Conservation (phyloP, 2,329 filamentous ascomycete species). For the Xylaria arbuscula region DNA sequence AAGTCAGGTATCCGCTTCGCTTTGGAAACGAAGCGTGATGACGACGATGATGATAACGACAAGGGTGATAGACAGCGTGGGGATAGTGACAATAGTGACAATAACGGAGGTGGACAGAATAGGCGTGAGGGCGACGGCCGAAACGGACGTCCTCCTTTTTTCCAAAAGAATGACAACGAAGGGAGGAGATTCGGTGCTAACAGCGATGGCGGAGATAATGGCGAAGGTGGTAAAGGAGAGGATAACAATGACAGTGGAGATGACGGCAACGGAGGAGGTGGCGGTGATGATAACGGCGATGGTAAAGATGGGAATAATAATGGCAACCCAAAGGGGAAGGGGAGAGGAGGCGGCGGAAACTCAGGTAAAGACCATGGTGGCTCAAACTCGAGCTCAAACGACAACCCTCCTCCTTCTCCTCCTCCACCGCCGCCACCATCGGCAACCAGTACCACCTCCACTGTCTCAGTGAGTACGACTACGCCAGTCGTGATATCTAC, state of each 20-base stretch:
- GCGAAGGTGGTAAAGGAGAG: neutral
- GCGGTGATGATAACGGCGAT: neutral
- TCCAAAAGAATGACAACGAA: conserved; percentile 5
- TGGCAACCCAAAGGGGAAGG: neutral
- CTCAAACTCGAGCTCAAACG: conserved; percentile 5
- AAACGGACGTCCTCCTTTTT: conserved; percentile 1
- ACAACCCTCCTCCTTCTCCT: conserved; percentile 5
- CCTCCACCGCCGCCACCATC: conserved; percentile 5
- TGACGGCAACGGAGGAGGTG: neutral
- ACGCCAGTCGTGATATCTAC: neutral
- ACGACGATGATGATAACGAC: conserved; percentile 9
- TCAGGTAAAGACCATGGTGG: neutral
- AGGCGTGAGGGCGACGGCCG: conserved; percentile 1
- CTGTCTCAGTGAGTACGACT: neutral
- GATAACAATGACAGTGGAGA: neutral
- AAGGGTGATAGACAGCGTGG: conserved; percentile 7
- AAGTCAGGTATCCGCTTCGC: conserved; percentile 34
- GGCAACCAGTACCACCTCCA: neutral
- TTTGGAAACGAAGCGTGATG: conserved; percentile 24
- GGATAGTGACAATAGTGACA: conserved; percentile 2
- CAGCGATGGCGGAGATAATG: neutral
- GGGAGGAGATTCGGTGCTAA: neutral
- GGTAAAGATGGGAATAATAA: neutral
- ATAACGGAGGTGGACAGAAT: conserved; percentile 7
- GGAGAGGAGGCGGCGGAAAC: neutral